Evolutionary conservation across 805 yeast genomes (phyloP).

Genomic region (Saccharomycopsis schoenii): DNA sequence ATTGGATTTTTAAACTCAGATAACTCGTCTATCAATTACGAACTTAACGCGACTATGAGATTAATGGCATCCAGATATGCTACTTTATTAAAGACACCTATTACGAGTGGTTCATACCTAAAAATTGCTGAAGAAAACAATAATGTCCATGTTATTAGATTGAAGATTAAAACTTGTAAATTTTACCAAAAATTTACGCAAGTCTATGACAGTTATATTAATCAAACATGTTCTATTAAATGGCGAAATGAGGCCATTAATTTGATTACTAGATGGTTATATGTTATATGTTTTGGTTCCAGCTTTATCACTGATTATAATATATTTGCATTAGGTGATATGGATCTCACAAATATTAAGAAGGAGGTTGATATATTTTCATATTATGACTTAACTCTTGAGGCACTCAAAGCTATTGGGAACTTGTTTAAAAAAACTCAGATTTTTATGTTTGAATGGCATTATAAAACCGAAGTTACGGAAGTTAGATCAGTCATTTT

Average conservation of each 20-base stretch:
- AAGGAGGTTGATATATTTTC: slow-evolving; percentile 8
- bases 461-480: slow-evolving; percentile 11
- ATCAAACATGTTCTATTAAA: slow-evolving; percentile 6
- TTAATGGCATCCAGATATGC: slow-evolving; percentile 6
- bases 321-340: slow-evolving; percentile 4
- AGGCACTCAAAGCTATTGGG: slow-evolving; percentile 13
- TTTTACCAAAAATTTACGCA: slow-evolving; percentile 13
- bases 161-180: slow-evolving; percentile 12
- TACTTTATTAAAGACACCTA: slow-evolving; percentile 5
- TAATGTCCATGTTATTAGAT: not conserved
- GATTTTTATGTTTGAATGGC: slow-evolving; percentile 13
- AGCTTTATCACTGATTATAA: not conserved
- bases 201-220: slow-evolving; percentile 1
- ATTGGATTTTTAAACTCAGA: slow-evolving; percentile 13
- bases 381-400: slow-evolving; percentile 13
- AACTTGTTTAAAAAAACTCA: slow-evolving; percentile 10
- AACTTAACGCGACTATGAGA: slow-evolving; percentile 5
- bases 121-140: not conserved
- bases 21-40: slow-evolving; percentile 8
- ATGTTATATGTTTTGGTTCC: slow-evolving; percentile 11
- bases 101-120: not conserved
- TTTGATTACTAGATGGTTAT: slow-evolving; percentile 7
- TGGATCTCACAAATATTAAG: not conserved
- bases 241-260: slow-evolving; percentile 10
- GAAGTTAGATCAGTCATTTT: slow-evolving; percentile 32